A percentile compares a stretch with the other conserved stretches of the same genome.
Evolutionary conservation across 2,329 filamentous ascomycete genomes (phyloP).

Genomic region (Exophiala sp.): DNA sequence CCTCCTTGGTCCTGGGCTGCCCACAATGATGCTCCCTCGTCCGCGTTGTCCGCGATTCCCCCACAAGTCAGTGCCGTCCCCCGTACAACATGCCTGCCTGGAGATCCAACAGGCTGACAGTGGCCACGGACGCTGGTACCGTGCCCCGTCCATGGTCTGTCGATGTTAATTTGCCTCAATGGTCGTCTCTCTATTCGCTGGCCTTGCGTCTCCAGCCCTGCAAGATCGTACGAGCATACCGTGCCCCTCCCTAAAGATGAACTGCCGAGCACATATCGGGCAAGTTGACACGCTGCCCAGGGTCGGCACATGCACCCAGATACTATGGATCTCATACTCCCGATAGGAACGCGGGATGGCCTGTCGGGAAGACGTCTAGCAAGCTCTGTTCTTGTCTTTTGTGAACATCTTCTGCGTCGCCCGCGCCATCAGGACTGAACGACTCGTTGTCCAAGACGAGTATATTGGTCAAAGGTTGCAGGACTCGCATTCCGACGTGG

Average conservation of each 20-base stretch:
- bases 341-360: neutral
- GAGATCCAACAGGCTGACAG: neutral
- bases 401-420: neutral
- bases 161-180: too few relatives aligned
- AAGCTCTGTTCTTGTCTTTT: neutral
- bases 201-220: neutral
- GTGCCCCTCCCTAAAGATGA: constrained; percentile 9
- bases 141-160: neutral
- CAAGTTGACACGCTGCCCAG: constrained; percentile 5
- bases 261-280: constrained; percentile 20
- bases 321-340: constrained; percentile 6
- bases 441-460: neutral
- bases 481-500: neutral
- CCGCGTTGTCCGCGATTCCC: neutral
- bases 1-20: too few relatives aligned
- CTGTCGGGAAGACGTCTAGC: neutral
- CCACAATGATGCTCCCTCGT: neutral
- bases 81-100: neutral
- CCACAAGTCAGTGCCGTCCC: neutral
- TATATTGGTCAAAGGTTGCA: neutral
- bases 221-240: neutral
- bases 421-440: neutral
- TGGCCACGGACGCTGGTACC: neutral
- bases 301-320: constrained; percentile 4
- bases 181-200: constrained; percentile 8